These are phyloP conservation scores for Boeremia exigua DNA, from an alignment of 2,329 filamentous ascomycete species.

Conservation along the genomic window DNA sequence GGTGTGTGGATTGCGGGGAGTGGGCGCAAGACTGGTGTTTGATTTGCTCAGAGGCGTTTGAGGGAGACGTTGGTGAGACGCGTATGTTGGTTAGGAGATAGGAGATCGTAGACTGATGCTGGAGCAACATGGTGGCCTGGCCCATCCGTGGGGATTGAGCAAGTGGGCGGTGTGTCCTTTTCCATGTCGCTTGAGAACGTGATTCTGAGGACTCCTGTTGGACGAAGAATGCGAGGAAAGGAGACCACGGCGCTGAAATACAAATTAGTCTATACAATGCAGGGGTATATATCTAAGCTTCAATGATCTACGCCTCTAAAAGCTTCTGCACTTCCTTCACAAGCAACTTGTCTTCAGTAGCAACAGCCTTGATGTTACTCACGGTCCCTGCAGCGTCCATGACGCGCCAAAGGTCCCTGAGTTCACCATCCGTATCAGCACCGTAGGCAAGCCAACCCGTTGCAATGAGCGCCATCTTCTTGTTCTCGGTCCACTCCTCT, in stretches of 20 bases:
- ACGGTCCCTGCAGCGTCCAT: conserved; percentile 77
- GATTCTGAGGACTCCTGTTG: no score
- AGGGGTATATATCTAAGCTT: conserved; percentile 10
- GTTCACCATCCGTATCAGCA: conserved; percentile 70
- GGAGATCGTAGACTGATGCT: no score
- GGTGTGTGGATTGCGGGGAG: not conserved
- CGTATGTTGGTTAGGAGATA: no score
- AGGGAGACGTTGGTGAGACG: no score
- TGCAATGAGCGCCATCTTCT: conserved; percentile 77
- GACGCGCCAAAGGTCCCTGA: conserved; percentile 78
- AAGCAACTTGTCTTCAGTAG: conserved; percentile 39
- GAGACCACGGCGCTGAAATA: not conserved
- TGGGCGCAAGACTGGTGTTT: no score
- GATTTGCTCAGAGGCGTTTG: no score
- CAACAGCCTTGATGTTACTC: conserved; percentile 31
- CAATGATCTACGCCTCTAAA: conserved; percentile 28
- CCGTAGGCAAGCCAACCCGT: conserved; percentile 79
- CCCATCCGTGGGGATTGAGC: no score
- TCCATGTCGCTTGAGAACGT: no score
- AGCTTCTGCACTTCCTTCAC: conserved; percentile 44
- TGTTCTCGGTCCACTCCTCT: conserved; percentile 65
- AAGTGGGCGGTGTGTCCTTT: no score
- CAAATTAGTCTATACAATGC: not conserved
- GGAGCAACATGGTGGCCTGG: no score
- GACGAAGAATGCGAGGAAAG: no score